These are phyloP conservation scores for Fusarium sp. DNA, from an alignment of 2,329 filamentous ascomycete genomes.

Conservation along the genomic window DNA sequence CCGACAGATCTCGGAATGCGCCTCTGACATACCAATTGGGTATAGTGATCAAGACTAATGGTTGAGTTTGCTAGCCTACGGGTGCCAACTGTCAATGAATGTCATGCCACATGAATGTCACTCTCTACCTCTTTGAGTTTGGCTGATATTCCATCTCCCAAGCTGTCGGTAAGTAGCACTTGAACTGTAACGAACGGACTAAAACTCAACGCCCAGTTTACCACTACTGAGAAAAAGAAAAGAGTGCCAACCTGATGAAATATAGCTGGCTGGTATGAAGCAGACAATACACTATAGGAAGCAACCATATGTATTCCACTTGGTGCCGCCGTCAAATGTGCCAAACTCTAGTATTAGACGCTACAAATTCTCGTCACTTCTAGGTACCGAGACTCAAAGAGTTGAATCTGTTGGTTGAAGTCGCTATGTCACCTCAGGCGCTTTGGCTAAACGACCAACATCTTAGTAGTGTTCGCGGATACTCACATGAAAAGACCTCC, in stretches of 20 bases:
- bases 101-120: slow-evolving; percentile 6
- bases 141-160: slow-evolving; percentile 35
- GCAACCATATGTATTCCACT: too few relatives aligned
- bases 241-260: background rate
- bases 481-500: background rate
- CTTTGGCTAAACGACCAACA: too few relatives aligned
- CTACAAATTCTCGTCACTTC: too few relatives aligned
- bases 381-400: too few relatives aligned
- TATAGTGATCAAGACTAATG: background rate
- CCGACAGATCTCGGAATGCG: slow-evolving; percentile 12
- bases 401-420: too few relatives aligned
- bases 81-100: slow-evolving; percentile 13
- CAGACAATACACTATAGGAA: too few relatives aligned
- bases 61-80: slow-evolving; percentile 12
- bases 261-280: background rate
- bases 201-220: slow-evolving; percentile 14
- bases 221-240: background rate
- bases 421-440: too few relatives aligned
- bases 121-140: slow-evolving; percentile 30
- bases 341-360: too few relatives aligned
- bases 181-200: background rate
- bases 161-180: slow-evolving; percentile 23
- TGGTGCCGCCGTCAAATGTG: too few relatives aligned
- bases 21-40: slow-evolving; percentile 1
- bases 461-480: background rate